phyloP scores from a whole-genome alignment of 1,284 basidiomycete species.

The Apiotrichum sp. region DNA sequence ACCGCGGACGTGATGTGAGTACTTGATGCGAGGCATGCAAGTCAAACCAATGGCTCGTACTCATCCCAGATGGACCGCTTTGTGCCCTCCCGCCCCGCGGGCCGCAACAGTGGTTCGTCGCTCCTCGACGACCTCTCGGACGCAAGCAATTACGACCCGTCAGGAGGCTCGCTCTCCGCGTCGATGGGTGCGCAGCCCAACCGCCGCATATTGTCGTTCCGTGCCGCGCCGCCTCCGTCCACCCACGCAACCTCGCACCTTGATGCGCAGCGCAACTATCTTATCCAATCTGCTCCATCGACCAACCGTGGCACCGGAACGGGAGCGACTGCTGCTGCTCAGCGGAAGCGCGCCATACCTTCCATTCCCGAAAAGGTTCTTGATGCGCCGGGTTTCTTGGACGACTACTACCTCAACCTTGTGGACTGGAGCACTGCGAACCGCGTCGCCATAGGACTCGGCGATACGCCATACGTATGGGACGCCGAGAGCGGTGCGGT shows the following conservation, averaged over 20 bases:
- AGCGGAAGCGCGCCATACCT: conserved; percentile 34
- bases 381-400: conserved; percentile 89
- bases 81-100: conserved; percentile 40
- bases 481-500: conserved; percentile 84
- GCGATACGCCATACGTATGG: conserved; percentile 82
- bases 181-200: conserved; percentile 28
- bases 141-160: conserved; percentile 21
- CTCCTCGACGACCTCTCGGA: conserved; percentile 26
- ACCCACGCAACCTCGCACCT: conserved; percentile 43
- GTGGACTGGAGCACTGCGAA: conserved; percentile 84
- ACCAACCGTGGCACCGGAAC: conserved; percentile 24
- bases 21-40: too few species aligned
- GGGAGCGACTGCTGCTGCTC: conserved; percentile 13
- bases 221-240: conserved; percentile 39
- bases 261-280: conserved; percentile 40
- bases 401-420: conserved; percentile 97
- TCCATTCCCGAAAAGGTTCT: conserved; percentile 83
- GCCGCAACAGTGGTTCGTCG: conserved; percentile 19
- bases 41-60: neutral
- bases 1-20: conserved; percentile 13
- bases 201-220: conserved; percentile 43
- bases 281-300: conserved; percentile 29
- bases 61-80: conserved; percentile 42
- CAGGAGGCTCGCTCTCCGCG: conserved; percentile 27
- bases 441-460: conserved; percentile 79